Percentiles rank a stretch among this genome's conserved stretches.
These are phyloP conservation scores for Marchantia polymorpha DNA, from an alignment of 225 moss, liverwort and hornwort genomes.

Conservation along the genomic window DNA sequence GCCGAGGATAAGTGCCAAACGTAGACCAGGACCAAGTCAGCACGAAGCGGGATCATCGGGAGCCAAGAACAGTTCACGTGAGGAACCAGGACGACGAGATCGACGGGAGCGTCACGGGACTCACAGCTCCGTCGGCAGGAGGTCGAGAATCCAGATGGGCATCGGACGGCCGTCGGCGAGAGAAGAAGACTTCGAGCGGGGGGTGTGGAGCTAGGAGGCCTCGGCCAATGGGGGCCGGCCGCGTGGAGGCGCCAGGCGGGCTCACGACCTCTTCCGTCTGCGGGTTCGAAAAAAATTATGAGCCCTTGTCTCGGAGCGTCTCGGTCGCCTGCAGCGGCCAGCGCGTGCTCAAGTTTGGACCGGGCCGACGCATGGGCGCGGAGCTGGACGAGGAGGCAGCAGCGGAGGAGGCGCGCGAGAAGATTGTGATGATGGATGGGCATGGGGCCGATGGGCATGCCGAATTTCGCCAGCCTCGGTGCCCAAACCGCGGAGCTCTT, in stretches of 20 bases:
- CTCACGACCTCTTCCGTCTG: neutral
- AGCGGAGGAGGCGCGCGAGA: too few species aligned
- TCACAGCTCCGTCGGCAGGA: too few species aligned
- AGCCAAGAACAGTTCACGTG: too few species aligned
- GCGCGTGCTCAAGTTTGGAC: neutral
- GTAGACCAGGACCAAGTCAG: too few species aligned
- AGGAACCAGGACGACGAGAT: too few species aligned
- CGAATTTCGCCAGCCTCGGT: too few species aligned
- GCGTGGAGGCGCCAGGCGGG: constrained; percentile 5
- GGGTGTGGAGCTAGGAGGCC: neutral
- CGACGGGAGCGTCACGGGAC: too few species aligned
- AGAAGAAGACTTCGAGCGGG: neutral
- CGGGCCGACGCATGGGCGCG: too few species aligned
- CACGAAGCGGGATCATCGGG: too few species aligned
- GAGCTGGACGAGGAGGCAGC: too few species aligned
- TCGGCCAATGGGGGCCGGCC: neutral
- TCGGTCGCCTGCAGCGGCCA: neutral
- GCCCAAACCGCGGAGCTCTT: too few species aligned
- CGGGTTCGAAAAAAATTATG: neutral
- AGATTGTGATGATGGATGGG: neutral
- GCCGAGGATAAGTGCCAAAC: too few species aligned
- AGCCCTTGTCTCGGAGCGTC: neutral
- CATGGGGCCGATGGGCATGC: neutral
- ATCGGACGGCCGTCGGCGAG: neutral
- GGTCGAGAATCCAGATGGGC: neutral